Percentiles rank a stretch among this genome's conserved stretches.
Evolutionary conservation across 495 filamentous ascomycete species (phyloP).

Genomic region (Acidomyces sp.): DNA sequence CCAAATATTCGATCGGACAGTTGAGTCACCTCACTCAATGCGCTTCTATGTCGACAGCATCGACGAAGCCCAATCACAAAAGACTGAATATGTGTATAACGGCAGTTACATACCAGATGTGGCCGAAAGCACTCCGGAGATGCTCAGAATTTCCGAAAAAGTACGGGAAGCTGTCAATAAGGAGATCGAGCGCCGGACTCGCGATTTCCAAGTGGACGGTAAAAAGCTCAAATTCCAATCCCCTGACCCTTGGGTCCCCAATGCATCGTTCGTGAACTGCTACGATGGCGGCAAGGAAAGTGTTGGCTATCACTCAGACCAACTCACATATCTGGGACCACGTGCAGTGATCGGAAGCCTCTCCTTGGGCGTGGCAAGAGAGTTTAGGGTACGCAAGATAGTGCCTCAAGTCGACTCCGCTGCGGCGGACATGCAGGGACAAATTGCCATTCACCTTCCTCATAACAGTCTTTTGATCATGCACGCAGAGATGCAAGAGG

Average conservation of each 20-base stretch:
- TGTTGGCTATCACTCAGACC: slow-evolving; percentile 85
- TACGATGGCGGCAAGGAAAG: slow-evolving; percentile 67
- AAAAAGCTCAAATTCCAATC: slow-evolving; percentile 70
- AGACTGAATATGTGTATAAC: slow-evolving; percentile 72
- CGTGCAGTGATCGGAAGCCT: slow-evolving; percentile 77
- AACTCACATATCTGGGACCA: slow-evolving; percentile 86
- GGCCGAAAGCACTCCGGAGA: slow-evolving; percentile 55
- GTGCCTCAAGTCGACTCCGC: slow-evolving; percentile 41
- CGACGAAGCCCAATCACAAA: slow-evolving; percentile 49
- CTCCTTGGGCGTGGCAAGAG: slow-evolving; percentile 74
- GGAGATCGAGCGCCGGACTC: slow-evolving; percentile 55
- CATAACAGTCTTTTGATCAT: slow-evolving; percentile 90
- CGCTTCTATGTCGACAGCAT: slow-evolving; percentile 65
- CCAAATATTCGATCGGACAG: slow-evolving; percentile 73
- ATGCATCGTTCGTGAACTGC: slow-evolving; percentile 87
- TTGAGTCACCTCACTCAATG: slow-evolving; percentile 66
- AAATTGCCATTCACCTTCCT: slow-evolving; percentile 80
- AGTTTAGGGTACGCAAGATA: slow-evolving; percentile 75
- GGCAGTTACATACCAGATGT: slow-evolving; percentile 60
- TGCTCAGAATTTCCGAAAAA: slow-evolving; percentile 47
- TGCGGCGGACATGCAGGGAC: slow-evolving; percentile 51
- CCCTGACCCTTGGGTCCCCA: slow-evolving; percentile 59
- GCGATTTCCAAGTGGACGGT: slow-evolving; percentile 44
- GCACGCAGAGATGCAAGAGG: slow-evolving; percentile 84
- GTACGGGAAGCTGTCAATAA: slow-evolving; percentile 64